Conservation (phyloP, 805 yeast genomes). For the Yamadazyma takamatsuzukensis region DNA sequence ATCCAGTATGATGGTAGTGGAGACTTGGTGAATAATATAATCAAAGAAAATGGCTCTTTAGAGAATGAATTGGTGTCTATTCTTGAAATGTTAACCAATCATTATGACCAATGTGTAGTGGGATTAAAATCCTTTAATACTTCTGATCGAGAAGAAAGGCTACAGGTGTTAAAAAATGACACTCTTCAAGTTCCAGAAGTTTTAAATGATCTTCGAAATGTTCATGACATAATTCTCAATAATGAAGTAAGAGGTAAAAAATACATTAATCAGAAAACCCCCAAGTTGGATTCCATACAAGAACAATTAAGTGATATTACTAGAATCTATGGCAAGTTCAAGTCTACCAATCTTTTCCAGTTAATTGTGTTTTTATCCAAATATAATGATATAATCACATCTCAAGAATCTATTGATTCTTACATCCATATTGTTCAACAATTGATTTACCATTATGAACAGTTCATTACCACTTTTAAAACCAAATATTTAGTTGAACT, state of each 20-base stretch:
- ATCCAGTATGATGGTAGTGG: constrained; percentile 14
- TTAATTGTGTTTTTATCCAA: constrained; percentile 19
- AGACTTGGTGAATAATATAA: constrained; percentile 17
- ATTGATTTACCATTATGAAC: constrained; percentile 33
- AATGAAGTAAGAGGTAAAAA: constrained; percentile 31
- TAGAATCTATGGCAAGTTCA: constrained; percentile 17
- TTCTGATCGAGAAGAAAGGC: constrained; percentile 3
- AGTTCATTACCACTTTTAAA: constrained; percentile 30
- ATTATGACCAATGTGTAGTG: constrained; percentile 72
- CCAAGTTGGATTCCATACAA: constrained; percentile 13
- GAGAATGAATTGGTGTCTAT: constrained; percentile 71
- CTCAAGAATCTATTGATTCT: constrained; percentile 14
- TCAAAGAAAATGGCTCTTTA: constrained; percentile 42
- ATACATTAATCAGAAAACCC: constrained; percentile 12
- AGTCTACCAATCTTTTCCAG: constrained; percentile 21
- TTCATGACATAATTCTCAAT: constrained; percentile 31
- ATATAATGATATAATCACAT: constrained; percentile 12
- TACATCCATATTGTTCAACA: constrained; percentile 26
- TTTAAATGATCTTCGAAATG: constrained; percentile 40
- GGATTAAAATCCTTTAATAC: constrained; percentile 40
- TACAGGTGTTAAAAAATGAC: constrained; percentile 48
- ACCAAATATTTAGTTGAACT: constrained; percentile 34
- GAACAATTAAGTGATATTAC: constrained; percentile 13
- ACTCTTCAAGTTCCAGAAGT: constrained; percentile 56
- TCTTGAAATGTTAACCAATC: constrained; percentile 69